Conservation (phyloP, 2,329 filamentous ascomycete genomes). For the Clathrospora elynae region DNA sequence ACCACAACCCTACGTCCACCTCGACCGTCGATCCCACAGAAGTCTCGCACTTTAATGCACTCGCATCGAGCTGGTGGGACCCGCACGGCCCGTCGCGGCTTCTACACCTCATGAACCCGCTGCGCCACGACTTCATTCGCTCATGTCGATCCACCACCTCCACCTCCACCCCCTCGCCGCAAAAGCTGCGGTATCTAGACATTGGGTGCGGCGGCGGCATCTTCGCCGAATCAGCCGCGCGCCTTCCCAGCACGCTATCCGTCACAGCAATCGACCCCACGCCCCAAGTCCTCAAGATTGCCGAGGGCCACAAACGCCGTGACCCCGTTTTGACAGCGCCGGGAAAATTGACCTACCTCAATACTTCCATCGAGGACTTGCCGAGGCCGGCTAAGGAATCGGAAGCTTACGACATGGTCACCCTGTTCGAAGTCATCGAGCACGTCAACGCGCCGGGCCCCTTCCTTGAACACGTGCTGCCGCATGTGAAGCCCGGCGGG, state of each 20-base stretch:
- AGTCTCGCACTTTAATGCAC: conserved; percentile 90
- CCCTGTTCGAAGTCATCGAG: conserved; percentile 92
- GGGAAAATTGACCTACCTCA: conserved; percentile 69
- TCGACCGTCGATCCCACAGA: conserved; percentile 75
- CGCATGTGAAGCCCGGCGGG: conserved; percentile 84
- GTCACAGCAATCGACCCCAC: conserved; percentile 82
- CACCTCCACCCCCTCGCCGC: conserved; percentile 37
- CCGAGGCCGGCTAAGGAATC: conserved; percentile 35
- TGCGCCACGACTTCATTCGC: conserved; percentile 89
- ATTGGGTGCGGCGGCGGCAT: conserved; percentile 96
- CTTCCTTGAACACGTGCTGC: conserved; percentile 73
- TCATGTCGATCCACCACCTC: conserved; percentile 62
- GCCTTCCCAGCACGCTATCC: conserved; percentile 64
- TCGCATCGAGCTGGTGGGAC: conserved; percentile 97
- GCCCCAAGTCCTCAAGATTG: conserved; percentile 73
- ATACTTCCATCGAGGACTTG: conserved; percentile 77
- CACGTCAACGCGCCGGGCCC: conserved; percentile 78
- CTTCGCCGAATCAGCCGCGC: conserved; percentile 85
- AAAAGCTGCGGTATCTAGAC: conserved; percentile 75
- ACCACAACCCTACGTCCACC: conserved; percentile 23
- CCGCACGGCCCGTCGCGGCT: conserved; percentile 88
- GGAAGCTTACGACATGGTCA: conserved; percentile 75
- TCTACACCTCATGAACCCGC: conserved; percentile 96
- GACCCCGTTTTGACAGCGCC: conserved; percentile 70
- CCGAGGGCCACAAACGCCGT: conserved; percentile 72